Percentiles rank a stretch among this genome's conserved stretches.
phyloP scores from a whole-genome alignment of 768 basidiomycete genomes.

The Lyophyllum decastes region DNA sequence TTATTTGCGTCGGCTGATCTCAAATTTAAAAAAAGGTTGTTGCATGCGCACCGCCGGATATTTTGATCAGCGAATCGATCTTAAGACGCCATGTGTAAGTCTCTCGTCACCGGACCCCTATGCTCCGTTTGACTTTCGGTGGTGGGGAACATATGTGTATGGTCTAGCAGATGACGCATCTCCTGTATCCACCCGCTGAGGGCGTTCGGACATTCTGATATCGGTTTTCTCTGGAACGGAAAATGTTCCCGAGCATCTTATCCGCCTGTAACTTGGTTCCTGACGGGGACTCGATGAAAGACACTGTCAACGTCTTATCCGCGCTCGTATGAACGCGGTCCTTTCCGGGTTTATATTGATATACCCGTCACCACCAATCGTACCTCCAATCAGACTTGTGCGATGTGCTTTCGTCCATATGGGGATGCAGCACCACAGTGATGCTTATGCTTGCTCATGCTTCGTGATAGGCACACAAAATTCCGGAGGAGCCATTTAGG shows the following conservation, averaged over 20 bases:
- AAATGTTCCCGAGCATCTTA: background rate
- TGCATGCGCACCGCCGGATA: constrained; percentile 11
- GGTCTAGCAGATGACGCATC: background rate
- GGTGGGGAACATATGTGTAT: background rate
- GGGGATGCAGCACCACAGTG: constrained; percentile 18
- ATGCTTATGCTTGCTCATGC: constrained; percentile 9
- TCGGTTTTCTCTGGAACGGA: background rate
- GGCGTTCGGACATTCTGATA: constrained; percentile 6
- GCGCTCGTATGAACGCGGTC: background rate
- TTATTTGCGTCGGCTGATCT: background rate
- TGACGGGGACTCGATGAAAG: constrained; percentile 8
- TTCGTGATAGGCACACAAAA: constrained; percentile 22
- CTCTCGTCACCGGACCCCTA: constrained; percentile 5
- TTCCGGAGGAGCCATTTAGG: constrained; percentile 18
- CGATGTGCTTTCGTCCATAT: constrained; percentile 14
- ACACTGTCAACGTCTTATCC: constrained; percentile 1
- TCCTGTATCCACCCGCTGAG: background rate
- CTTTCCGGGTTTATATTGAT: constrained; percentile 13
- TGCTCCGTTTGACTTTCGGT: background rate
- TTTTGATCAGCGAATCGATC: constrained; percentile 5
- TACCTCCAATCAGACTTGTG: constrained; percentile 8
- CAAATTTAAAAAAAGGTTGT: background rate
- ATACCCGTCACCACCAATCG: background rate
- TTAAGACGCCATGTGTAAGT: constrained; percentile 1
- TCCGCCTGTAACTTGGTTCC: background rate